Evolutionary conservation across 2,329 filamentous ascomycete genomes (phyloP), one percentile per base, ranked within the genome.

Genomic region (Phialophora verrucosa): DNA sequence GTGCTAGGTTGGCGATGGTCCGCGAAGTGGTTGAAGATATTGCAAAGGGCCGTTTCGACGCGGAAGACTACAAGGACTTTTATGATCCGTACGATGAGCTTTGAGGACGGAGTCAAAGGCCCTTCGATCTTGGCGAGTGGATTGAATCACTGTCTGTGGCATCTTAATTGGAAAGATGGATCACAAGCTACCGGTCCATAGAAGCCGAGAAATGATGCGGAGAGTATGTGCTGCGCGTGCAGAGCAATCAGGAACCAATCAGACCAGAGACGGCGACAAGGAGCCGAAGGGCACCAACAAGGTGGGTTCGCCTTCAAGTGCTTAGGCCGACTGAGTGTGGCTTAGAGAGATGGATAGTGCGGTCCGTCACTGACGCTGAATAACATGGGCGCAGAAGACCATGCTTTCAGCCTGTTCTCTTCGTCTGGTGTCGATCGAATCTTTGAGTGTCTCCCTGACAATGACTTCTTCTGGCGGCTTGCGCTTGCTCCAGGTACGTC

Each of bases 81-180:
- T 55, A 51, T 8, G 23, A 51, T 17, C 49, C 49, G 17, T 51
- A 27, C 6, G 49, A 51, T 27, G 49, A 51, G 49, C 49, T 27
- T 17, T 51, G 49, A 51, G 49, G 20, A 7, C 17, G 6, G 38
- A 44, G 6, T 44, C 14, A 6, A 44, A n/a, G 38, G 4, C 4
- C 38, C 1, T 42, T 44, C 38, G 6, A 44, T 44, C 5, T 44
- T 44, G 38, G 17, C 5, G 5, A 8, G 14, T 5, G 12, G 20
- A 3, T 44, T 44, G 38, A 6, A 44, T 44, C 17, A 44, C 38
- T 44, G 8, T 6, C 5, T n/a, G 38, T 20, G 17, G 17, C 17
- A n/a, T 17, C 5, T 3, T 8, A 8, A 44, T 44, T 44, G 17
- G 38, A 8, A n/a, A 44, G 17, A 3, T 44, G 14, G 38, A 2